These are phyloP conservation scores for Globisporangium sylvaticum DNA, from an alignment of 352 stramenopile genomes.

Conservation along the genomic window DNA sequence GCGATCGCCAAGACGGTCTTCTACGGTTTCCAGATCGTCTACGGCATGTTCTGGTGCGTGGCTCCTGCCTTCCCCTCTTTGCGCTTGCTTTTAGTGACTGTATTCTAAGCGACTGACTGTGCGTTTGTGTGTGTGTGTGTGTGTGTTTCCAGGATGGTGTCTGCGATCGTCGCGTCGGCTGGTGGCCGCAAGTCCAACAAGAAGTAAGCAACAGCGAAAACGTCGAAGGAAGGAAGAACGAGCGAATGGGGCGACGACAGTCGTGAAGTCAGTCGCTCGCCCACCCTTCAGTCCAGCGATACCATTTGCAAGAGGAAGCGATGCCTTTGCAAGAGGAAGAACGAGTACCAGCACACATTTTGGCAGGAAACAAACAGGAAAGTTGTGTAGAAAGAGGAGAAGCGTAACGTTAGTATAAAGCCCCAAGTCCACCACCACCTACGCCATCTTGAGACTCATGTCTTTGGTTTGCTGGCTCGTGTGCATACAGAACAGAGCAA, in stretches of 20 bases:
- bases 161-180: slow-evolving; percentile 70
- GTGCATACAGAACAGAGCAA: neutral
- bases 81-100: neutral
- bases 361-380: neutral
- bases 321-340: neutral
- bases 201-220: slow-evolving; percentile 5
- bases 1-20: slow-evolving; percentile 85
- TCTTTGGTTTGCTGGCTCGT: neutral
- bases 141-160: slow-evolving; percentile 64
- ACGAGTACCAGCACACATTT: neutral
- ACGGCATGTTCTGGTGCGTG: slow-evolving; percentile 87
- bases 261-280: neutral
- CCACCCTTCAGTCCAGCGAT: neutral
- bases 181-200: slow-evolving; percentile 30
- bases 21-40: slow-evolving; percentile 85
- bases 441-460: neutral
- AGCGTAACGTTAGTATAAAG: neutral
- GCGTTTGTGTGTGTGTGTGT: neutral
- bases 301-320: neutral
- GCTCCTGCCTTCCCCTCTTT: neutral
- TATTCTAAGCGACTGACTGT: neutral
- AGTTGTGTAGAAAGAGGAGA: neutral
- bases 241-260: neutral
- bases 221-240: neutral
- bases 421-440: neutral